phyloP scores from a whole-genome alignment of 140 eudicot species.

The Cichorium intybus region DNA sequence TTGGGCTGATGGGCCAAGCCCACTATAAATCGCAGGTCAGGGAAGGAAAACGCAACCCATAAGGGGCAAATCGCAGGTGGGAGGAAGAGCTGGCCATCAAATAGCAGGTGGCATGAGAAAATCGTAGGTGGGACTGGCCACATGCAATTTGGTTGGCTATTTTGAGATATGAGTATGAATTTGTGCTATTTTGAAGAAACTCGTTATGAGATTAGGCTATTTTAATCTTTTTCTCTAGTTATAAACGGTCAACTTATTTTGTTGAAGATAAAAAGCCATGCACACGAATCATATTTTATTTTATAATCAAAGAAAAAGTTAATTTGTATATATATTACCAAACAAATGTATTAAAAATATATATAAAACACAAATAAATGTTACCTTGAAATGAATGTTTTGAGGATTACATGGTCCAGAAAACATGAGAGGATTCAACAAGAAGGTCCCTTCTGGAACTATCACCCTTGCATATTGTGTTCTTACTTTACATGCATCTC shows the following conservation, averaged over 20 bases:
- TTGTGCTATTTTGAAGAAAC: too few relatives aligned
- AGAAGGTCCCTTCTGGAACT: conserved; percentile 37
- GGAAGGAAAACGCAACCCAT: too few relatives aligned
- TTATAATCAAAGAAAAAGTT: neutral
- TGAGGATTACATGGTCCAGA: conserved; percentile 50
- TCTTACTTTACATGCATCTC: conserved; percentile 37
- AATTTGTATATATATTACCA: neutral
- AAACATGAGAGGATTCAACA: conserved; percentile 45
- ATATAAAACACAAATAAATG: neutral
- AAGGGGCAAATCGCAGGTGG: too few relatives aligned
- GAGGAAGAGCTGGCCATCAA: too few relatives aligned
- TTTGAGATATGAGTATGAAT: too few relatives aligned
- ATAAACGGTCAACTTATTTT: neutral
- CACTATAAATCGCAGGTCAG: too few relatives aligned
- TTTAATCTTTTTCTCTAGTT: neutral
- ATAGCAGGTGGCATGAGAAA: too few relatives aligned
- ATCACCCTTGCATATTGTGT: conserved; percentile 23
- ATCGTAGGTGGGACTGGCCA: too few relatives aligned
- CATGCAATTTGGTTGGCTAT: too few relatives aligned
- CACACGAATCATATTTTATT: neutral
- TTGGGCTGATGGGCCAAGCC: too few relatives aligned
- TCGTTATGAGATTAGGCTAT: too few relatives aligned
- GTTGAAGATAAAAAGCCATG: neutral
- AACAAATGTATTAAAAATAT: neutral
- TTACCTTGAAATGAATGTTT: conserved; percentile 40